Conservation (phyloP, 176 grass and related monocot genomes). For the Melocanna baccifera region DNA sequence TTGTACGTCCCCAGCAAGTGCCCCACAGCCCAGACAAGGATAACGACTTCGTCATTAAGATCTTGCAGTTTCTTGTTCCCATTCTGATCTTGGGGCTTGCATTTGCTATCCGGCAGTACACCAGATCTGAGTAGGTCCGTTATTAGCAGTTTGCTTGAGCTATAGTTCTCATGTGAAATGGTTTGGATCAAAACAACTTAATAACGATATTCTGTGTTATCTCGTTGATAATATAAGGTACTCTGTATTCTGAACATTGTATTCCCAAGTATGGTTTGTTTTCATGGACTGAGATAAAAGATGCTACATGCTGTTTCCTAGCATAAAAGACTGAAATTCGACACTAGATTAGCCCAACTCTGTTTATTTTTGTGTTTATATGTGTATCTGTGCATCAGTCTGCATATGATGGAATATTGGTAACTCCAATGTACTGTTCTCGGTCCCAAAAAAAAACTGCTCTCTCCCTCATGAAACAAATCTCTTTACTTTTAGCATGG, state of each 20-base stretch:
- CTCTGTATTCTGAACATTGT: constrained; percentile 9
- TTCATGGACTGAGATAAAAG: not conserved
- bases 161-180: not conserved
- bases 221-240: not conserved
- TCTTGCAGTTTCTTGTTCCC: constrained; percentile 65
- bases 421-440: not conserved
- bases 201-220: constrained; percentile 22
- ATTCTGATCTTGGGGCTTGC: constrained; percentile 64
- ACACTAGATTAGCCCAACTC: not conserved
- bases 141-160: not conserved
- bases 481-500: not conserved
- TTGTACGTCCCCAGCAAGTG: constrained; percentile 45
- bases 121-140: constrained; percentile 41
- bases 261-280: not conserved
- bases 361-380: not conserved
- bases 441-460: too few species aligned
- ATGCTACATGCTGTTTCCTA: not conserved
- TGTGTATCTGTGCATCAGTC: not conserved
- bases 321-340: not conserved
- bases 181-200: constrained; percentile 5
- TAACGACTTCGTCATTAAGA: constrained; percentile 49
- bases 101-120: constrained; percentile 56
- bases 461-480: not conserved
- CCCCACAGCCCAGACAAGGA: constrained; percentile 20
- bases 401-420: not conserved